Evolutionary conservation across 108 stramenopile species (phyloP), one percentile per base, ranked within the genome.

Genomic region (Fragilariopsis cylindrus): DNA sequence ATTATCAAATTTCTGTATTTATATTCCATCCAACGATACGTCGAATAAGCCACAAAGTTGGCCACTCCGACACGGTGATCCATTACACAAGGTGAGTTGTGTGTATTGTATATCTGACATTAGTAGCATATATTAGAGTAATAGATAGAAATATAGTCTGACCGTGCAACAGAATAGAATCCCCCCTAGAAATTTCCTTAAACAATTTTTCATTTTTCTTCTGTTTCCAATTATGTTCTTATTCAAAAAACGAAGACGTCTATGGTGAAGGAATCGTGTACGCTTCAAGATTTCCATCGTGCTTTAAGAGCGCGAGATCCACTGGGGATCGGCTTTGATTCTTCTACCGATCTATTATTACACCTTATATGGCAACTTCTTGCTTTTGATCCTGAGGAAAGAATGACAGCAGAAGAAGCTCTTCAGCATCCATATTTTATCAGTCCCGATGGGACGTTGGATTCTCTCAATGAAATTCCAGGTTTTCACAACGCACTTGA

Each of bases 1-100:
- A 15, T 81, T 95, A 6, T 88, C 90, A 15, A 87, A 95, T 53
- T 95, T 90, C 70, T 95, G 94, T 62, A 92, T 95, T 43, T 95
- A 83, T 69, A 72, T 82, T 40, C 90, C 90, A 15, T 77, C 81
- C 2, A 67, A 73, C 21, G 67, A 56, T 44, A 65, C 74, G 46
- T 67, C 63, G 7, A 49, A 65, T 0, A 48, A 73, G 55, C 49
- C 76, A 56, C 13, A 50, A 4, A 82, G 73, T 62, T 92, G 93
- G 93, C 93, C 91, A 11, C 72, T 87, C 8, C 74, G 90, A 45
- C 50, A 76, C 15, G 90, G 89, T 2, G 90, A 92, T 71, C 88
- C 89, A n/a, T 69, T 91, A n/a, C 71, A 91, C 70, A 83, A 84
- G 43, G 62, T 63, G 40, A 44, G 16, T 57, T 19, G 15, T 30